phyloP scores from a whole-genome alignment of 192 early-diverging fungal genomes.

The Entophlyctis luteolus region DNA sequence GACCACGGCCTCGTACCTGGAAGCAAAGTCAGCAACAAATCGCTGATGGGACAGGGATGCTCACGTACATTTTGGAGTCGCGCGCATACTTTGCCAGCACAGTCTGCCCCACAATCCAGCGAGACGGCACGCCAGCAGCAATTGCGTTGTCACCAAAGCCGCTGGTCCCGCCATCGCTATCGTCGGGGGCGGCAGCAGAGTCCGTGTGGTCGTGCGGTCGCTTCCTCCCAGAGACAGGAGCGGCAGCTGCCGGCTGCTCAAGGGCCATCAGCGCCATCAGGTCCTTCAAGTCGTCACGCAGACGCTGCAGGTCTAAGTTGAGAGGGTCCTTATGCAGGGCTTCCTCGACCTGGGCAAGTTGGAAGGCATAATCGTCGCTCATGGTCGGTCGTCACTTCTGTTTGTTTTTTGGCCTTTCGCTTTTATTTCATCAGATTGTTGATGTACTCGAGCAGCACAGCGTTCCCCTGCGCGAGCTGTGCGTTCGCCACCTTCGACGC shows the following conservation, averaged over 20 bases:
- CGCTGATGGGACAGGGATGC: conserved; percentile 46
- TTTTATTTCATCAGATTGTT: conserved; percentile 45
- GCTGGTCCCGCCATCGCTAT: not conserved
- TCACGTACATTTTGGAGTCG: conserved; percentile 68
- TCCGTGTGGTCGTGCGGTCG: no score
- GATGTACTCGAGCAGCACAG: conserved; percentile 44
- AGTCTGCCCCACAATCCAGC: conserved; percentile 53
- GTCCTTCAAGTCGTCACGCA: conserved; percentile 63
- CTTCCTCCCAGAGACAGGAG: not conserved
- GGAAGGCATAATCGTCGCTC: conserved; percentile 54
- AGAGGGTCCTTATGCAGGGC: conserved; percentile 63
- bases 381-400: not conserved
- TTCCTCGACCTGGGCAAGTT: conserved; percentile 66
- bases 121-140: not conserved
- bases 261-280: conserved; percentile 56
- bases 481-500: conserved; percentile 22
- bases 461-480: conserved; percentile 34
- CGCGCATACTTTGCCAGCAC: conserved; percentile 62
- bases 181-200: not conserved
- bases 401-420: not conserved
- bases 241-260: not conserved
- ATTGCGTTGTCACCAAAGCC: not conserved
- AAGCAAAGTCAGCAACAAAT: conserved; percentile 6
- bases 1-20: conserved; percentile 56
- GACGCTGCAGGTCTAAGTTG: conserved; percentile 65